phyloP scores from a whole-genome alignment of 108 stramenopile species.

The Ochromonas danica region DNA sequence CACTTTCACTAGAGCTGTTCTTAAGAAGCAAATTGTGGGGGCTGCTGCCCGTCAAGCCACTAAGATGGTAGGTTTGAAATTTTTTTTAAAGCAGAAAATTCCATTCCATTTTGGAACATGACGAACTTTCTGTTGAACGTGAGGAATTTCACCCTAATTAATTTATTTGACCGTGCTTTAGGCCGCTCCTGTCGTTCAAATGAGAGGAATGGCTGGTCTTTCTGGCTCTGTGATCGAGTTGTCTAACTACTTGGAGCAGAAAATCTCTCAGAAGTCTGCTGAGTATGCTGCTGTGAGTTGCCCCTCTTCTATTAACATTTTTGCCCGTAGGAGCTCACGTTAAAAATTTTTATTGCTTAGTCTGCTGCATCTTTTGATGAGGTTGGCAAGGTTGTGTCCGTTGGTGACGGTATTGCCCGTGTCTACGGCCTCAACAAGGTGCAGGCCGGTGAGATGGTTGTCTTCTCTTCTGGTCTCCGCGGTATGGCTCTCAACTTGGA shows the following conservation, averaged over 20 bases:
- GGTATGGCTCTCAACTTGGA: slow-evolving; percentile 99
- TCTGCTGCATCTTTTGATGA: slow-evolving; percentile 58
- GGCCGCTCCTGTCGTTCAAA: background rate
- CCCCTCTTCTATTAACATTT: no score
- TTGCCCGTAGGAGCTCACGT: no score
- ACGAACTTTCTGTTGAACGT: no score
- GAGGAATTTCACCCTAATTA: background rate
- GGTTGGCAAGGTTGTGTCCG: slow-evolving; percentile 95
- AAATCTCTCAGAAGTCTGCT: slow-evolving; percentile 65
- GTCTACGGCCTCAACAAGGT: slow-evolving; percentile 99
- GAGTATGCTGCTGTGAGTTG: slow-evolving; percentile 28
- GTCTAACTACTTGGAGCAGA: slow-evolving; percentile 89
- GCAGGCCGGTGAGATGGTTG: slow-evolving; percentile 99
- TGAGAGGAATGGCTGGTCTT: slow-evolving; percentile 34
- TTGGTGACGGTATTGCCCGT: slow-evolving; percentile 99
- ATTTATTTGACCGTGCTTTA: background rate
- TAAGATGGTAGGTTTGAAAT: background rate
- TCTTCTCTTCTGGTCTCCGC: slow-evolving; percentile 87
- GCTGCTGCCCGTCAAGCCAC: background rate
- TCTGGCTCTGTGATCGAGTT: slow-evolving; percentile 68
- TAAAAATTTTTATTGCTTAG: background rate
- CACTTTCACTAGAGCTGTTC: no score
- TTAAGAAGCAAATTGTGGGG: background rate
- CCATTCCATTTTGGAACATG: no score
- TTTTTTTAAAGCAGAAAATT: no score